Conservation (phyloP, 2,329 filamentous ascomycete genomes). For the Diaporthe australafricana region DNA sequence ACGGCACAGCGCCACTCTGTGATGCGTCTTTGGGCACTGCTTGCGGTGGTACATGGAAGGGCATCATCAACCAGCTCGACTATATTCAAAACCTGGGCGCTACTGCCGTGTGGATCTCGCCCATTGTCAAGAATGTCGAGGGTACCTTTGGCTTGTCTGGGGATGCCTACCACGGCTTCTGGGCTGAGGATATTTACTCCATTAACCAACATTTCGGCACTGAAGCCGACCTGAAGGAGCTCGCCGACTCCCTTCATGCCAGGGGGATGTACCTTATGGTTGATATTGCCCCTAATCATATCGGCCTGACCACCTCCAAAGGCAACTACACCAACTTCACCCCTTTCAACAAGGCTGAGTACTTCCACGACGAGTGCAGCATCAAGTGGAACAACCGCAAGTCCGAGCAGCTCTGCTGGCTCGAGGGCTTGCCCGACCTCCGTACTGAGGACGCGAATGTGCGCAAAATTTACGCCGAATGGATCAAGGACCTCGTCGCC, state of each 20-base stretch:
- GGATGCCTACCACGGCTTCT: slow-evolving; percentile 59
- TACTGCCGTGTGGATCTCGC: slow-evolving; percentile 59
- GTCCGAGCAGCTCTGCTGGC: slow-evolving; percentile 32
- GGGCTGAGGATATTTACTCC: slow-evolving; percentile 61
- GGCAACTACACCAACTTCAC: slow-evolving; percentile 41
- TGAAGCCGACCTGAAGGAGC: slow-evolving; percentile 58
- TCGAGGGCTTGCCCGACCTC: slow-evolving; percentile 57
- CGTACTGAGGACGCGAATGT: slow-evolving; percentile 58
- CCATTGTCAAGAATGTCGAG: slow-evolving; percentile 55
- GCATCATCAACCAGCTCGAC: slow-evolving; percentile 59
- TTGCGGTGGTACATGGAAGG: slow-evolving; percentile 61
- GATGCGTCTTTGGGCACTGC: slow-evolving; percentile 48
- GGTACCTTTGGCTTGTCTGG: slow-evolving; percentile 44
- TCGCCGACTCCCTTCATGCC: slow-evolving; percentile 62
- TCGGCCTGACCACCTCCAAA: slow-evolving; percentile 45
- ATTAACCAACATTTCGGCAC: slow-evolving; percentile 64
- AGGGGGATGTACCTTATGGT: slow-evolving; percentile 72
- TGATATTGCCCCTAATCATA: slow-evolving; percentile 69
- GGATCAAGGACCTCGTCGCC: slow-evolving; percentile 59
- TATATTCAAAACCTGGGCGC: slow-evolving; percentile 59
- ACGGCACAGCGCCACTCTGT: slow-evolving; percentile 49
- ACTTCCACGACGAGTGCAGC: slow-evolving; percentile 39
- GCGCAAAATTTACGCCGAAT: slow-evolving; percentile 56
- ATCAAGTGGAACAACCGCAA: slow-evolving; percentile 29
- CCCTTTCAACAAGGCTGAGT: slow-evolving; percentile 44